Base-by-base conservation (phyloP, 2,329 filamentous ascomycete genomes). In the Trichoderma citrinoviride region DNA sequence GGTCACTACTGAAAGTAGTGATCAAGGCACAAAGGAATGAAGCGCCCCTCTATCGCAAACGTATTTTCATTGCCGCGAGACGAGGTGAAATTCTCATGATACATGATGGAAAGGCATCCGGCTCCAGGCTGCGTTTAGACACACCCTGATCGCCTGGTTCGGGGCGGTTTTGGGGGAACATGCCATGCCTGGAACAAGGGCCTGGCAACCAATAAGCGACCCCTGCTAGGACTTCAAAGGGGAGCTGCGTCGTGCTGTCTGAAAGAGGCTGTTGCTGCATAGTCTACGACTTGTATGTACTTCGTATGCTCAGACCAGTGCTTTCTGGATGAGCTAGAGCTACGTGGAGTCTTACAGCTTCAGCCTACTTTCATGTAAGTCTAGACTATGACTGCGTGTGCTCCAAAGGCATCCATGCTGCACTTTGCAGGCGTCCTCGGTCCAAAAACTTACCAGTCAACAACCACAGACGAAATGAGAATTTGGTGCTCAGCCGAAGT, bases 221-320 rank as follows among this genome's bases (percentile, higher is more conserved):
- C 58, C 58, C 49, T 62, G 58, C 47, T 54, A 62, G 58, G 58
- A 62, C 58, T 62, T 62, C 49, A 62, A 62, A 54, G 46, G 58
- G 58, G 58, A 62, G 58, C 46, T 62, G 19, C 15, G 46, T 61
- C 37, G 47, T 61, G 46, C 43, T 54, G 58, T 53, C 58, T 54
- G 49, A 44, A 54, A 46, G 58, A 60, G 44, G 56, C 56, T 60
- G 56, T 29, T 60, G 41, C 5, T 21, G 56, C 44, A 47, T 23
- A 25, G 40, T 33, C 17, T 53, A 37, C 33, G 21, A 23, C 33
- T 21, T 54, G 33, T 44, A 19, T n/a, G 33, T 49, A 25, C 19
- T 25, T 10, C 10, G 29, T 8, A 33, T 33, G 7, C 29, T 10
- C 29, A 10, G 29, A 33, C 29, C 29, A 33, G 2, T 10, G 29